A percentile compares a stretch with the other conserved stretches of the same genome.
Conservation (phyloP, 2,329 filamentous ascomycete species). For the Fusarium graminum region DNA sequence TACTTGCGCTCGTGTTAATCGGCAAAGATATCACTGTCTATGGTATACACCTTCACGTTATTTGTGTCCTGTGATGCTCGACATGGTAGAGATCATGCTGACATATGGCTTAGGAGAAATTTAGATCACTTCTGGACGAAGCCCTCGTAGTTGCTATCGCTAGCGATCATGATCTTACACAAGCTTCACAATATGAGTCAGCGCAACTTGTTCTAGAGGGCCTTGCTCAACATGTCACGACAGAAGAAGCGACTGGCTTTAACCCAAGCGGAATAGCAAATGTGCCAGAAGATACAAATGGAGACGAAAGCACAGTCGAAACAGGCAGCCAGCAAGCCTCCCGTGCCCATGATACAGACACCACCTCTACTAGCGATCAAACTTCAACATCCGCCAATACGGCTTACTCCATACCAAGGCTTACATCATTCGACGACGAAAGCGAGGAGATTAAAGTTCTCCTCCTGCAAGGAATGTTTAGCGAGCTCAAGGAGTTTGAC, state of each 20-base stretch:
- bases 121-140: constrained; percentile 81
- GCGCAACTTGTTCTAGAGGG: constrained; percentile 72
- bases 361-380: constrained; percentile 47
- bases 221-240: constrained; percentile 72
- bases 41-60: constrained; percentile 11
- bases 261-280: constrained; percentile 80
- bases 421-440: constrained; percentile 55
- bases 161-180: constrained; percentile 76
- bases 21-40: constrained; percentile 6
- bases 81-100: constrained; percentile 20
- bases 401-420: constrained; percentile 43
- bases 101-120: constrained; percentile 68
- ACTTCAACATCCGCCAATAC: constrained; percentile 44
- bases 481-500: constrained; percentile 73
- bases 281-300: constrained; percentile 45
- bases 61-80: not conserved
- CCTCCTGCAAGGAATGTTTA: constrained; percentile 78
- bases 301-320: constrained; percentile 44
- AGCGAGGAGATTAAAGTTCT: constrained; percentile 72
- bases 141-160: constrained; percentile 81
- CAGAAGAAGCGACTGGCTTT: constrained; percentile 81
- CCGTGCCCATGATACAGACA: constrained; percentile 49
- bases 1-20: constrained; percentile 9
- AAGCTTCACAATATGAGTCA: constrained; percentile 63
- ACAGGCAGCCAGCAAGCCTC: constrained; percentile 50